Evolutionary conservation across 192 early-diverging fungal genomes (phyloP).

Genomic region (Coemansia umbellata): DNA sequence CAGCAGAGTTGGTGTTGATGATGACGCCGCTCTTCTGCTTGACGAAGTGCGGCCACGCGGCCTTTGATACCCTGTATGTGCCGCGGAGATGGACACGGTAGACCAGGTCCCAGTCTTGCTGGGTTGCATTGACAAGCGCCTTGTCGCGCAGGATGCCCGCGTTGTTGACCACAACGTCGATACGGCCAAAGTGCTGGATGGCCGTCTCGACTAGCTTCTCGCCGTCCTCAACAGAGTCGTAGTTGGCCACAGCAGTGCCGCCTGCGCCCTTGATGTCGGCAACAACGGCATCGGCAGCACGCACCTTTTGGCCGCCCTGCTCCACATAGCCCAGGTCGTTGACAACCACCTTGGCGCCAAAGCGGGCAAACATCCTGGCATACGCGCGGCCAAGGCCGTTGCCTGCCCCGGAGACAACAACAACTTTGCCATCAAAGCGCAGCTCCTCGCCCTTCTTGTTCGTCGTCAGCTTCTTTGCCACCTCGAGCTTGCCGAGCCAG

Average conservation of each 20-base stretch:
- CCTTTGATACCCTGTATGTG: slow-evolving; percentile 90
- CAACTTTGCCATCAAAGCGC: slow-evolving; percentile 76
- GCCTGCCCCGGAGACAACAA: slow-evolving; percentile 88
- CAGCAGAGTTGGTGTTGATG: slow-evolving; percentile 92
- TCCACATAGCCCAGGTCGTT: slow-evolving; percentile 78
- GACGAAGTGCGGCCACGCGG: slow-evolving; percentile 92
- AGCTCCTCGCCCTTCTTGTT: slow-evolving; percentile 60
- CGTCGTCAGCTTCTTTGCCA: slow-evolving; percentile 62
- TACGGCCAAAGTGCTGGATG: slow-evolving; percentile 73
- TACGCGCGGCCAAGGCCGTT: slow-evolving; percentile 89
- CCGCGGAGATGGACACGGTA: slow-evolving; percentile 87
- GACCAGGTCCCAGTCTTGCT: slow-evolving; percentile 93
- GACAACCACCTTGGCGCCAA: slow-evolving; percentile 87
- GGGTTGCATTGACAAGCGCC: slow-evolving; percentile 86
- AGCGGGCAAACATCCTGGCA: slow-evolving; percentile 76
- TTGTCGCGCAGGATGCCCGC: slow-evolving; percentile 97
- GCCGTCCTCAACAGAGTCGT: slow-evolving; percentile 96
- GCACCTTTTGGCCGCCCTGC: slow-evolving; percentile 37
- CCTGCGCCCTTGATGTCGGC: slow-evolving; percentile 75
- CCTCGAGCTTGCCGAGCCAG: slow-evolving; percentile 74
- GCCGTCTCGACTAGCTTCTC: slow-evolving; percentile 91
- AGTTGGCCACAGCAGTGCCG: slow-evolving; percentile 86
- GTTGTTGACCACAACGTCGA: slow-evolving; percentile 92
- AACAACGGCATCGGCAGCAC: slow-evolving; percentile 73
- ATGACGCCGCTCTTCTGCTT: slow-evolving; percentile 95